phyloP scores from a whole-genome alignment of 106 monocot species.

The Dactylorhiza incarnata region DNA sequence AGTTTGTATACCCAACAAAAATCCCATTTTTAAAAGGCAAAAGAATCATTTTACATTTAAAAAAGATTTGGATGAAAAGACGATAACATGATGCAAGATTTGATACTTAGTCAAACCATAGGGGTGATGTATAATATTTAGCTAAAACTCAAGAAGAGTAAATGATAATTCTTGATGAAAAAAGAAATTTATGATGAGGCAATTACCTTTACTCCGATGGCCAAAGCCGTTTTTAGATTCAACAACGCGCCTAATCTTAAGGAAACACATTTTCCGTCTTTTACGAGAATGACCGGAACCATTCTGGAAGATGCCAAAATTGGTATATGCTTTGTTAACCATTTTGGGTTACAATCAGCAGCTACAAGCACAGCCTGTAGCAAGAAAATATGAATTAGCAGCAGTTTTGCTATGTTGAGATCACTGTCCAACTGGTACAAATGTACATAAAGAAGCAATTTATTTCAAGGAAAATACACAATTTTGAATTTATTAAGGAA shows the following conservation, averaged over 20 bases:
- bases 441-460: no score
- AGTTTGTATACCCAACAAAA: no score
- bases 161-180: neutral
- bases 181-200: neutral
- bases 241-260: conserved; percentile 70
- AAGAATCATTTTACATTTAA: no score
- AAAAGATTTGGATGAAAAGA: no score
- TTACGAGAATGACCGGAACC: conserved; percentile 59
- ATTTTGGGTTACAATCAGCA: conserved; percentile 63
- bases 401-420: no score
- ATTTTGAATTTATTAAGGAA: no score
- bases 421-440: no score
- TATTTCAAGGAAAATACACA: no score
- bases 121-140: neutral
- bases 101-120: no score
- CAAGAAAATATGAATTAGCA: neutral
- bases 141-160: neutral
- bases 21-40: no score
- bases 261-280: conserved; percentile 62
- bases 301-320: conserved; percentile 51
- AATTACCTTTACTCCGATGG: conserved; percentile 76
- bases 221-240: conserved; percentile 70
- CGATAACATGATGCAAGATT: no score
- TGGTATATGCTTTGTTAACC: conserved; percentile 70
- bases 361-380: conserved; percentile 69